Evolutionary conservation across 495 filamentous ascomycete species (phyloP).

Genomic region (Aspergillus saccharolyticus): DNA sequence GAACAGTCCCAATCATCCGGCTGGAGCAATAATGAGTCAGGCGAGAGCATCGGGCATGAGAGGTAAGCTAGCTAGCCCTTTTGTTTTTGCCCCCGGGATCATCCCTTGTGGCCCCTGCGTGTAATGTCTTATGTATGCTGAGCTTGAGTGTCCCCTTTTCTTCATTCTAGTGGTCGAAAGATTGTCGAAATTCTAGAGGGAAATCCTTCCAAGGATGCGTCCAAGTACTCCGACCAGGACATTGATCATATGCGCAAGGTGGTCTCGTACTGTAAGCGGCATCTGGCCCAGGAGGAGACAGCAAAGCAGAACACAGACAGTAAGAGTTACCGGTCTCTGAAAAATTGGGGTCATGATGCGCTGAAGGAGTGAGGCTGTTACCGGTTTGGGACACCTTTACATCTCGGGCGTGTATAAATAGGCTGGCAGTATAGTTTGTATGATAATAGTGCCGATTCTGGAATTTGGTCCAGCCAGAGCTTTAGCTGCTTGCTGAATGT

Average conservation of each 20-base stretch:
- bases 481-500: too few relatives aligned
- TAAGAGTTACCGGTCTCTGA: conserved; percentile 55
- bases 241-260: conserved; percentile 63
- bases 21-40: conserved; percentile 54
- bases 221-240: conserved; percentile 50
- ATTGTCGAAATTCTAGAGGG: conserved; percentile 60
- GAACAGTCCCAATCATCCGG: conserved; percentile 51
- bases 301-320: conserved; percentile 52
- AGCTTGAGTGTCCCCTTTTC: not conserved
- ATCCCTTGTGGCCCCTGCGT: not conserved
- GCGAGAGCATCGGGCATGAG: conserved; percentile 62
- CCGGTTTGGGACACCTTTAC: not conserved
- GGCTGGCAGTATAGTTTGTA: not conserved
- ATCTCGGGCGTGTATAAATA: not conserved
- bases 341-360: conserved; percentile 67
- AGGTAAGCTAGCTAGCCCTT: conserved; percentile 32
- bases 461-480: too few relatives aligned
- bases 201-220: conserved; percentile 52
- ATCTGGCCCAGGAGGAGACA: conserved; percentile 58
- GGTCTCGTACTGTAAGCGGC: conserved; percentile 58
- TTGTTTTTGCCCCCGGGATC: not conserved
- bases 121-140: not conserved
- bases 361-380: conserved; percentile 29
- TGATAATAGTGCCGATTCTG: not conserved
- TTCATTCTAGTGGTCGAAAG: conserved; percentile 46